Base-by-base conservation (phyloP, 257 asterid species). In the Forsythia viridissima region DNA sequence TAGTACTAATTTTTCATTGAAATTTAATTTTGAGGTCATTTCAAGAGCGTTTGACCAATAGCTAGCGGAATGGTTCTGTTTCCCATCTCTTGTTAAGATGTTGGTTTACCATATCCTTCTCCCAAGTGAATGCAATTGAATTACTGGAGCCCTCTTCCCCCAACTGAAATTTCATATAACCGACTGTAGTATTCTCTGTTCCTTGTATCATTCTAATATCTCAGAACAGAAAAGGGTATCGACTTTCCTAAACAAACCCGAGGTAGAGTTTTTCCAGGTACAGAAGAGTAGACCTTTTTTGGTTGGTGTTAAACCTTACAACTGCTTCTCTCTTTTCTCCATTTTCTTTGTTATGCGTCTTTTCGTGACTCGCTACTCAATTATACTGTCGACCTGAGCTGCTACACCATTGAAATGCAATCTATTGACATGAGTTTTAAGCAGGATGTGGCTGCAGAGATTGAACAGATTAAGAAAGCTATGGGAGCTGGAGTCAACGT, bases 391-490 rank as follows among this genome's bases (percentile, higher is more conserved):
- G 2, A 37, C 69, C 15, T 36, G 30, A 61, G 30, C 48, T 21
- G 12, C 74, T n/a, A 11, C 12, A 10, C 51, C 73, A 36, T 30
- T 73, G 20, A 68, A 36, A 38, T 20, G 11, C 43, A 20, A 43
- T 72, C 66, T 15, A 38, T 38, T 71, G 52, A 9, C 38, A 5
- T 8, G 37, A 74, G 71, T 51, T 72, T 55, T 46, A 18, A 66
- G 80, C 89, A 95, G 99, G 97, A 93, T 78, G 88, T 90, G 74
- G 71, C 84, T 40, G 81, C 85, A 8, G 99, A 95, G 82, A 88
- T 95, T 8, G 85, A 79, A 37, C 77, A 76, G 81, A 93, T 95
- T 41, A 88, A 89, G 81, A 81, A 90, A 61, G 91, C 93, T 1
- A 93, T 92, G 93, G 96, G 93, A 30, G 83, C 71, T 69, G 61